Conservation (phyloP, 371 early-diverging fungal genomes). For the Gilbertella persicaria region DNA sequence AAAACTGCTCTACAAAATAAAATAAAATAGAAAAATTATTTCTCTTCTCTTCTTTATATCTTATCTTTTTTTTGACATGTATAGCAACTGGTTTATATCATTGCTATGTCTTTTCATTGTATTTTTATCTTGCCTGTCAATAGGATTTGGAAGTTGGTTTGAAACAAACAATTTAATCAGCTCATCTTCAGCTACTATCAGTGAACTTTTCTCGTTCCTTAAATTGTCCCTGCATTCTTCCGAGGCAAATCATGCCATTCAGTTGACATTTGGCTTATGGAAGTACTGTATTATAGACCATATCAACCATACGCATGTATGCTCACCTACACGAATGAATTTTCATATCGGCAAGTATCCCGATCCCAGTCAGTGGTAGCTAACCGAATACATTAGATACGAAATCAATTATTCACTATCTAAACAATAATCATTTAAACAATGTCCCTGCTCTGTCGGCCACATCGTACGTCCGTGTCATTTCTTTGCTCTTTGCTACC, state of each 20-base stretch:
- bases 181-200: background rate
- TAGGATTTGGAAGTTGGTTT: conserved; percentile 15
- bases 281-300: conserved; percentile 9
- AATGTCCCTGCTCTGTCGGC: background rate
- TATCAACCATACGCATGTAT: background rate
- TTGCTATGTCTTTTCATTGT: conserved; percentile 4
- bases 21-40: background rate
- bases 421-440: background rate
- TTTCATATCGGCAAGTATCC: conserved; percentile 13
- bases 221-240: background rate
- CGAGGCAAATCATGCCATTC: background rate
- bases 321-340: conserved; percentile 14
- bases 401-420: background rate
- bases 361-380: too few species aligned
- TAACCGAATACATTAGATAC: background rate
- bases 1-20: conserved; percentile 6
- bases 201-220: conserved; percentile 11
- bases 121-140: conserved; percentile 7
- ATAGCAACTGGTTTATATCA: conserved; percentile 1
- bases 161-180: conserved; percentile 13
- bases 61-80: conserved; percentile 1
- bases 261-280: conserved; percentile 22
- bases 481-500: conserved; percentile 15
- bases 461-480: conserved; percentile 7
- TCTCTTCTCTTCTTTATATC: background rate